Conservation (phyloP, 441 rosid species). For the Gossypium aridum region DNA sequence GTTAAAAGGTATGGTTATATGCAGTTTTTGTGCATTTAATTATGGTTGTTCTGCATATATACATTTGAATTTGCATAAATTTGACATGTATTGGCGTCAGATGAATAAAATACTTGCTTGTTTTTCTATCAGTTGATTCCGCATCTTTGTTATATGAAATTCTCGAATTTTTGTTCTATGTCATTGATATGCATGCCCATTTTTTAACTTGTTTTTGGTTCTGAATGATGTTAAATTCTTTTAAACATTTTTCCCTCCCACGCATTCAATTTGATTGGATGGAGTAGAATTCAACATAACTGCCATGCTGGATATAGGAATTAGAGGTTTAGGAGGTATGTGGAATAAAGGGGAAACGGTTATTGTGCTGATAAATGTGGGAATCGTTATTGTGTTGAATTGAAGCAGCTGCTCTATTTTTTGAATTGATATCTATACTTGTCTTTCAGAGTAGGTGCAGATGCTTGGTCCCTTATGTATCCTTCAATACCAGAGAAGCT, state of each 20-base stretch:
- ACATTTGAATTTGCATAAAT: neutral
- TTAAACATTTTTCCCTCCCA: neutral
- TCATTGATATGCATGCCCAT: neutral
- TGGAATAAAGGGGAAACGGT: neutral
- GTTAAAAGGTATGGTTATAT: conserved; percentile 46
- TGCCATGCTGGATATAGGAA: neutral
- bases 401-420: neutral
- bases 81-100: conserved; percentile 1
- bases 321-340: neutral
- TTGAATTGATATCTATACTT: neutral
- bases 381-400: neutral
- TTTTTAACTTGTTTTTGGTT: conserved; percentile 6
- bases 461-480: conserved; percentile 89
- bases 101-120: neutral
- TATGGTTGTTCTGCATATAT: neutral
- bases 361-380: neutral
- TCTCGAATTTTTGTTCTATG: neutral
- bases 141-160: neutral
- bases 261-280: neutral
- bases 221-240: neutral
- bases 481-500: conserved; percentile 79
- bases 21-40: neutral
- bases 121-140: neutral
- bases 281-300: neutral
- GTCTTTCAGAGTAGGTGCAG: conserved; percentile 67